Conservation (phyloP, 495 filamentous ascomycete species). For the Podospora pseudocomata region DNA sequence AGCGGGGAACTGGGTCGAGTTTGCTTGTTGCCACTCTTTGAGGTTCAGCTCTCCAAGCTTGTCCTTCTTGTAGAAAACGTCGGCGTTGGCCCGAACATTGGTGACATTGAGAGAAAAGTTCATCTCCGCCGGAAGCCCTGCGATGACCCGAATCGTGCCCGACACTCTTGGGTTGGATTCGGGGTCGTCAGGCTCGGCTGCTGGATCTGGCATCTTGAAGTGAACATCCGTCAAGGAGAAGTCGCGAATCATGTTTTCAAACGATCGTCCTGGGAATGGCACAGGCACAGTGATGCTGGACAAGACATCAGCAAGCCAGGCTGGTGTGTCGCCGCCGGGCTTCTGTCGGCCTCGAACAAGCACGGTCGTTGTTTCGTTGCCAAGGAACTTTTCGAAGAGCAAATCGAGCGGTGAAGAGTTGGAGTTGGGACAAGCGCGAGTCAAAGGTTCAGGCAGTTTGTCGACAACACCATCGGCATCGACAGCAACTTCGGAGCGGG, state of each 20-base stretch:
- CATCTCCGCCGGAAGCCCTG: slow-evolving; percentile 77
- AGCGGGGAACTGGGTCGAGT: slow-evolving; percentile 64
- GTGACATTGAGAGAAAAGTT: slow-evolving; percentile 76
- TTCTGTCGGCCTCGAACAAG: slow-evolving; percentile 73
- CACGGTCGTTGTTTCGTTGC: slow-evolving; percentile 70
- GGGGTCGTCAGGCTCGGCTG: slow-evolving; percentile 70
- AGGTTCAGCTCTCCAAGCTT: slow-evolving; percentile 77
- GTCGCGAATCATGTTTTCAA: slow-evolving; percentile 78
- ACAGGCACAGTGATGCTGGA: slow-evolving; percentile 79
- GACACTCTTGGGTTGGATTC: slow-evolving; percentile 73
- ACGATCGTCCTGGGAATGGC: slow-evolving; percentile 71
- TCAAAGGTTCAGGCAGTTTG: slow-evolving; percentile 67
- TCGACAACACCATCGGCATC: slow-evolving; percentile 65
- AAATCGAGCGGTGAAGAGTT: slow-evolving; percentile 78
- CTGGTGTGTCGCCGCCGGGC: slow-evolving; percentile 62
- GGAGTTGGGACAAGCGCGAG: slow-evolving; percentile 65
- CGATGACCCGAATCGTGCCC: slow-evolving; percentile 71
- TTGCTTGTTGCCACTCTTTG: slow-evolving; percentile 76
- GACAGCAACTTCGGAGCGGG: slow-evolving; percentile 61
- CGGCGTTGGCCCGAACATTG: slow-evolving; percentile 66
- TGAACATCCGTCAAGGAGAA: slow-evolving; percentile 81
- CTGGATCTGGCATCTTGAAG: slow-evolving; percentile 74
- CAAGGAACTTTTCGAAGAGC: slow-evolving; percentile 76
- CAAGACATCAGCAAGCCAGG: slow-evolving; percentile 77
- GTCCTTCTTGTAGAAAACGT: slow-evolving; percentile 69